phyloP scores from a whole-genome alignment of 768 basidiomycete species.

The Auricularia auricula-judae region DNA sequence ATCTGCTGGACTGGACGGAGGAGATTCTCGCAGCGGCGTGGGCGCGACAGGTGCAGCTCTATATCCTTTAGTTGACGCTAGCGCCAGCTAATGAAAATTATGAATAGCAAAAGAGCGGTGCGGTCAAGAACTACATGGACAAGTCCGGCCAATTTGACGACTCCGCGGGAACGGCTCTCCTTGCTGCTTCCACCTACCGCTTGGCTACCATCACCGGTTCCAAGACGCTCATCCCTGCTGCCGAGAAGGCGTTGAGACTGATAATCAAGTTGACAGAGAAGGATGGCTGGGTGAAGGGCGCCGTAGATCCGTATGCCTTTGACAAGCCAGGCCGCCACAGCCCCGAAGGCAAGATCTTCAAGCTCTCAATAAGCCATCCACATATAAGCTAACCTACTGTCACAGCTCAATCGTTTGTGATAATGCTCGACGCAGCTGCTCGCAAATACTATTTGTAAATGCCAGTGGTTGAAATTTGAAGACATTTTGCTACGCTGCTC shows the following conservation, averaged over 20 bases:
- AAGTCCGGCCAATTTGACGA: constrained; percentile 1
- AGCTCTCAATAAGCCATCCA: no score
- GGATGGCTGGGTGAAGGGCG: not conserved
- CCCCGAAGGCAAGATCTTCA: not conserved
- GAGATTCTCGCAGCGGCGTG: constrained; percentile 23
- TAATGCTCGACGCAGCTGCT: not conserved
- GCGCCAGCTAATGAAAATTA: no score
- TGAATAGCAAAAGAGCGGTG: not conserved
- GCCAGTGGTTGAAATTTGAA: no score
- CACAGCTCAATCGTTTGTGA: not conserved
- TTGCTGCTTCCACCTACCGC: constrained; percentile 3
- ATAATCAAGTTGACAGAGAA: not conserved
- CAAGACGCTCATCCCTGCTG: not conserved
- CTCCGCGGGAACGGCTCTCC: constrained; percentile 2
- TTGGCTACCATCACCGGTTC: not conserved
- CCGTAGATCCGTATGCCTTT: not conserved
- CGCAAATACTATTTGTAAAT: not conserved
- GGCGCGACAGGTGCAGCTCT: not conserved
- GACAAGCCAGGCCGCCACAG: not conserved
- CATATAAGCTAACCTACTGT: no score
- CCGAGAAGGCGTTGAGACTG: not conserved
- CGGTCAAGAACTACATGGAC: not conserved
- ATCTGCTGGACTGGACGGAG: constrained; percentile 23
- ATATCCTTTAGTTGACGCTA: no score
- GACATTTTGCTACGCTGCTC: no score